A percentile compares a stretch with the other conserved stretches of the same genome.
These are phyloP conservation scores for Auricularia heimuer DNA, from an alignment of 768 basidiomycete genomes.

Conservation along the genomic window DNA sequence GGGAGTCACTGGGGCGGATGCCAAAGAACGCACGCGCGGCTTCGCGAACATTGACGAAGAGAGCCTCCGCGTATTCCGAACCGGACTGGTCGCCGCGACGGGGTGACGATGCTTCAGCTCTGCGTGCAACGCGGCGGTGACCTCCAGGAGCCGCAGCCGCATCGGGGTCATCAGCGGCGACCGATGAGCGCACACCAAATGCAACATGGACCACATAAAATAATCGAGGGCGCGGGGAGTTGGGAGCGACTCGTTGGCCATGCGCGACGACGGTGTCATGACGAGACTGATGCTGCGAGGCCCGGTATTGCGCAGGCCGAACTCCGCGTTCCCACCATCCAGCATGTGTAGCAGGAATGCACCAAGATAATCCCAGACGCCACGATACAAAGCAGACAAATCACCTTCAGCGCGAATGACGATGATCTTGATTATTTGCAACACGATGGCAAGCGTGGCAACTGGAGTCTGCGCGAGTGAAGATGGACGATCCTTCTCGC, in stretches of 20 bases:
- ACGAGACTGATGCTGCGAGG: constrained; percentile 24
- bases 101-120: constrained; percentile 32
- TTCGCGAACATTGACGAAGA: constrained; percentile 13
- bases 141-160: constrained; percentile 56
- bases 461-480: constrained; percentile 13
- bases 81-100: not conserved
- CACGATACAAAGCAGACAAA: constrained; percentile 42
- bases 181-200: constrained; percentile 52
- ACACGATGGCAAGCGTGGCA: constrained; percentile 33
- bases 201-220: constrained; percentile 60
- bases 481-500: constrained; percentile 3
- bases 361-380: constrained; percentile 56
- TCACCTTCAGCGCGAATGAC: constrained; percentile 54
- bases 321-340: constrained; percentile 50
- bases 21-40: constrained; percentile 6
- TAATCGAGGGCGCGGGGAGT: constrained; percentile 59
- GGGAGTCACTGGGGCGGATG: not conserved
- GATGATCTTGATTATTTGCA: constrained; percentile 63
- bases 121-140: constrained; percentile 42
- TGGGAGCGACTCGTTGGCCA: constrained; percentile 15
- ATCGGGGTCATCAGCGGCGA: constrained; percentile 57
- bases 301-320: constrained; percentile 31
- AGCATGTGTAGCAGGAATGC: constrained; percentile 41
- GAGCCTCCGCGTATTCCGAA: constrained; percentile 9
- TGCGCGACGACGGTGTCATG: not conserved